Base-by-base conservation (phyloP, 768 basidiomycete species). In the Cubamyces sp. region DNA sequence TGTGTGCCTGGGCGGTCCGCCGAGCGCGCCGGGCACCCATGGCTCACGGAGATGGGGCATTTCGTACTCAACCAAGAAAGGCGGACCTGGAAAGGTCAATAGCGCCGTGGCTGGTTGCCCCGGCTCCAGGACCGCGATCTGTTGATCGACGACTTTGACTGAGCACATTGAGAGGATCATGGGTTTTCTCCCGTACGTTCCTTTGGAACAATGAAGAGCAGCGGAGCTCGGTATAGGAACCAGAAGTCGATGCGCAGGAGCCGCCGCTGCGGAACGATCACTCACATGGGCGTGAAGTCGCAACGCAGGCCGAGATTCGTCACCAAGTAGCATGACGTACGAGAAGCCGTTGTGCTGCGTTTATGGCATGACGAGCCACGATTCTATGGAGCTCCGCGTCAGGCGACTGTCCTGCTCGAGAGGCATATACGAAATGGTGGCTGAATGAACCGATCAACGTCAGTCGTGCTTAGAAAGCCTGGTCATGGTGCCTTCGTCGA, bases 1-100 rank as follows among this genome's bases (percentile, higher is more conserved):
- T 41, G 57, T 34, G 34, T 59, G 57, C 57, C 57, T 59, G 57
- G 41, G 57, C 57, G 57, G 57, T 23, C 49, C 57, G 57, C 48
- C 42, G 39, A 45, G 21, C 40, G 49, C 49, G 49, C 28, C 49
- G 49, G 41, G 9, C 26, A 30, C 40, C 18, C 41, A 45, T 34
- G 19, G 25, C 3, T 16, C 15, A 45, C 49, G 49, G 57, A 59
- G 49, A 59, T 59, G 57, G 48, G 41, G 16, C 40, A 15, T 11
- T 51, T 51, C 48, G 28, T 16, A 34, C 57, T 41, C n/a, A 3
- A 50, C 39, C 41, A 50, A 40, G 2, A 11, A 3, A 14, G 7
- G 28, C 19, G 11, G 25, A 40, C n/a, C 34, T 34, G 11, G 34
- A 34, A 34, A 34, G 34, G 34, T 34, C 55, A n/a, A 34, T n/a